Conservation (phyloP, 805 yeast species). For the Schwanniomyces sp. region DNA sequence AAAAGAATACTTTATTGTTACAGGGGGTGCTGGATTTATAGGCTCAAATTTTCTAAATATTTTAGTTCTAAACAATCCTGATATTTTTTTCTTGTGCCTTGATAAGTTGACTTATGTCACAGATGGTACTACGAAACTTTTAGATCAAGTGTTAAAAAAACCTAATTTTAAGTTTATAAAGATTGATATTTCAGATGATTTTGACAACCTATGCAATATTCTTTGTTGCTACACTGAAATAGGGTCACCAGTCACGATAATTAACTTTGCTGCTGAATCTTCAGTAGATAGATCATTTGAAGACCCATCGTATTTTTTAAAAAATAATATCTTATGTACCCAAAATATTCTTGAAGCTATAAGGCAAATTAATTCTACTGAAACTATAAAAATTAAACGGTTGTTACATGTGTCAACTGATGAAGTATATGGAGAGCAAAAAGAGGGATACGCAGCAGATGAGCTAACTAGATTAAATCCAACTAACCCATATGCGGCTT, state of each 20-base stretch:
- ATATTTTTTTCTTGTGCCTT: constrained; percentile 38
- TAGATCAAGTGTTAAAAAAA: constrained; percentile 6
- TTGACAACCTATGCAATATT: constrained; percentile 12
- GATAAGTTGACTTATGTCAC: constrained; percentile 51
- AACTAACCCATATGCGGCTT: constrained; percentile 57
- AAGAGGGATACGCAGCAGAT: constrained; percentile 14
- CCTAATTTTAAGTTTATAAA: constrained; percentile 22
- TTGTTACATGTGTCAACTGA: constrained; percentile 57
- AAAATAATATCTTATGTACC: constrained; percentile 47
- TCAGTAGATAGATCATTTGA: constrained; percentile 53
- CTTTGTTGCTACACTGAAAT: constrained; percentile 9
- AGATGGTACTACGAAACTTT: constrained; percentile 22
- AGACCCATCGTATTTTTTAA: constrained; percentile 42
- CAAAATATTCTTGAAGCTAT: constrained; percentile 47
- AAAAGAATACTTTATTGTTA: constrained; percentile 32
- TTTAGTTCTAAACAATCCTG: constrained; percentile 27
- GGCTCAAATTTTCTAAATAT: constrained; percentile 48
- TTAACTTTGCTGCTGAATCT: constrained; percentile 57
- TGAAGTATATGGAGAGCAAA: constrained; percentile 56
- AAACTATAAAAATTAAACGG: neutral
- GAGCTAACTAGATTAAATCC: constrained; percentile 45
- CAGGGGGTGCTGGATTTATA: constrained; percentile 61
- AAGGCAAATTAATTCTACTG: constrained; percentile 11
- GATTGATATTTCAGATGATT: constrained; percentile 37
- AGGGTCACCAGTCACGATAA: constrained; percentile 26